Base-by-base conservation (phyloP, 2,329 filamentous ascomycete genomes). In the Grosmannia penicillata region DNA sequence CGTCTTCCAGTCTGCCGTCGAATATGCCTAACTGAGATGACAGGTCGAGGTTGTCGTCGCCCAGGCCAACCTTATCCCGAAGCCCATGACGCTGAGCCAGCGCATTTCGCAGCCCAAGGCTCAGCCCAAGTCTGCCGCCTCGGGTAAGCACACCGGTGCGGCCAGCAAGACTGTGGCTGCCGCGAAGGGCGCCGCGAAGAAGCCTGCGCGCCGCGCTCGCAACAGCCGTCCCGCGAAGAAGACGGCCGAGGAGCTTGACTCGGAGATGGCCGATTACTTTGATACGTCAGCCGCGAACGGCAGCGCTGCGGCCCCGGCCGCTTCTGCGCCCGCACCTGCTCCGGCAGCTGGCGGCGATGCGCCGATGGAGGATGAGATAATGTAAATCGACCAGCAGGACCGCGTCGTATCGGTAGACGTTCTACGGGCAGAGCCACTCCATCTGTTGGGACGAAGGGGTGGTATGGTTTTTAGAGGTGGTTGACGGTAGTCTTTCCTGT, bases 261-360 rank as follows among this genome's bases (percentile, higher is more conserved):
- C 84, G 5, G 91, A 98, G 59, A 98, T 98, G 91, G 78, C 76
- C 17, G 91, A 96, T 59, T 98, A 98, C 65, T 96, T 93, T 56
- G 75, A 69, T 25, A 55, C 61, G 47, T 63, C 57, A 37, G 65
- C 65, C 47, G 66, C 63, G 7, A 46, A 48, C 21, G 48, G 54
- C 40, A 62, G 56, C 40, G 63, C 63, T 45, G 63, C 68, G 42
- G 50, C 62, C 38, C 55, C 62, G 37, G 56, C 62, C 32, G 56
- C 60, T 39, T 61, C 65, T 27, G 61, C 62, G 38, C 56, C 62
- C 29, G 56, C 61, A 39, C 61, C 65, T 28, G 62, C 62, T 43
- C 63, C 61, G 43, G 65, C 59, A 37, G 48, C 55, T 39, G 62
- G 56, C 41, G 71, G 65, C 33, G 74, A 78, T 50, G 72, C 70